Percentiles rank a stretch among this genome's conserved stretches.
These are phyloP conservation scores for Cryptococcus wingfieldii DNA, from an alignment of 1,284 basidiomycete species.

Conservation along the genomic window DNA sequence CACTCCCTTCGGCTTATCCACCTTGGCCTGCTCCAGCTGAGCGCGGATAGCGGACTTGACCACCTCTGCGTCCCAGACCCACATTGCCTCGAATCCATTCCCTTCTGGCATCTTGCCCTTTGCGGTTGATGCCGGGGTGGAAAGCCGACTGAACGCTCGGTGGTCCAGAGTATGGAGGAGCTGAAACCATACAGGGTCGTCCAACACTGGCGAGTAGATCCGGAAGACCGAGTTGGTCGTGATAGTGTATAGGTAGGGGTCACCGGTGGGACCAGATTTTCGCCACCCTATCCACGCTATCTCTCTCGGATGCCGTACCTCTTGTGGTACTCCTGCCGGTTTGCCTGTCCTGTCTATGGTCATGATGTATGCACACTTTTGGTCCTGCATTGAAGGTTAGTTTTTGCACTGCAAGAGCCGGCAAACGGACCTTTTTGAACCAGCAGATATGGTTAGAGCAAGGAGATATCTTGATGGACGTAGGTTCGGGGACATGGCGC, in stretches of 20 bases:
- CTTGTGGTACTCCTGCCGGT: slow-evolving; percentile 27
- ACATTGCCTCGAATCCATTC: slow-evolving; percentile 37
- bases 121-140: slow-evolving; percentile 45
- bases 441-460: slow-evolving; percentile 32
- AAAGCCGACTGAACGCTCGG: slow-evolving; percentile 57
- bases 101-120: slow-evolving; percentile 36
- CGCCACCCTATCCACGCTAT: slow-evolving; percentile 44
- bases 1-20: slow-evolving; percentile 49
- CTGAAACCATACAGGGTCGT: slow-evolving; percentile 77
- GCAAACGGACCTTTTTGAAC: slow-evolving; percentile 14
- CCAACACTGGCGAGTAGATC: slow-evolving; percentile 80
- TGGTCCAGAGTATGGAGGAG: slow-evolving; percentile 62
- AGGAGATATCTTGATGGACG: slow-evolving; percentile 18
- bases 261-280: slow-evolving; percentile 25
- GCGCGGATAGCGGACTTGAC: slow-evolving; percentile 17
- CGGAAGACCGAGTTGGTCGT: slow-evolving; percentile 54
- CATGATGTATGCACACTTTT: slow-evolving; percentile 23
- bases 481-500: slow-evolving; percentile 15
- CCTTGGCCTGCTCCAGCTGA: slow-evolving; percentile 25
- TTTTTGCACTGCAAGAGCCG: not conserved
- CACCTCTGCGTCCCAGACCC: slow-evolving; percentile 30
- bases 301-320: slow-evolving; percentile 38
- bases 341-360: slow-evolving; percentile 24
- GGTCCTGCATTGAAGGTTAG: slow-evolving; percentile 6
- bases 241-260: slow-evolving; percentile 42